Evolutionary conservation across 2,329 filamentous ascomycete species (phyloP).

Genomic region (Coniochaeta ligniaria): DNA sequence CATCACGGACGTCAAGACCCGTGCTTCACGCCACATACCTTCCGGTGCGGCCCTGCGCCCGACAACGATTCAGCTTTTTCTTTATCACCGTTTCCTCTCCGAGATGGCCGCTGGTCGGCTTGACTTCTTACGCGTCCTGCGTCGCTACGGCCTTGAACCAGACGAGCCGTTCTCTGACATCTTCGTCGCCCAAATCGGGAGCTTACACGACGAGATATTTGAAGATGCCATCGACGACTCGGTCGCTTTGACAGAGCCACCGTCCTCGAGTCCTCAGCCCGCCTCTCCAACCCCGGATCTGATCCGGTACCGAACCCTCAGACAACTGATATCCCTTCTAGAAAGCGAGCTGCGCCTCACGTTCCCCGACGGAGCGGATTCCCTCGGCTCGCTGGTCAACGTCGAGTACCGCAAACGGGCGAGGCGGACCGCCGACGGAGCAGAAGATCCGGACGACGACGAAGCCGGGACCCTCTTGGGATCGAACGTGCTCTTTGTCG

Average conservation of each 20-base stretch:
- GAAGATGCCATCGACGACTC: slow-evolving; percentile 32
- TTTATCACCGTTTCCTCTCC: slow-evolving; percentile 82
- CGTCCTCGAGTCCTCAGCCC: neutral
- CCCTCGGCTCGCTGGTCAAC: slow-evolving; percentile 42
- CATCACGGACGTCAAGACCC: slow-evolving; percentile 84
- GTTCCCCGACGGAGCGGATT: slow-evolving; percentile 40
- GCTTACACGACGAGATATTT: slow-evolving; percentile 59
- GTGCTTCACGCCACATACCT: slow-evolving; percentile 57
- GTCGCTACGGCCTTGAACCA: slow-evolving; percentile 63
- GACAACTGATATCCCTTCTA: slow-evolving; percentile 39
- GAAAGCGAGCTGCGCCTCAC: slow-evolving; percentile 40
- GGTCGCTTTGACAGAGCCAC: neutral
- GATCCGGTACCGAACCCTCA: slow-evolving; percentile 40
- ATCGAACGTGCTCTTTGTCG: slow-evolving; percentile 58
- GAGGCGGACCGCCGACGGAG: slow-evolving; percentile 19
- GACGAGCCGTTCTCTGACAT: slow-evolving; percentile 65
- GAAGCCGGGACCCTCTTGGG: slow-evolving; percentile 40
- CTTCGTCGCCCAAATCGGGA: slow-evolving; percentile 70
- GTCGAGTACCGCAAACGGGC: slow-evolving; percentile 46
- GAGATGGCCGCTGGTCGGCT: slow-evolving; percentile 65
- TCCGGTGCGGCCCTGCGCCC: slow-evolving; percentile 60
- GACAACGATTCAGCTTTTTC: slow-evolving; percentile 77
- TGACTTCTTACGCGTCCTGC: slow-evolving; percentile 60
- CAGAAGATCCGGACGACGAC: slow-evolving; percentile 1
- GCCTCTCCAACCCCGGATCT: slow-evolving; percentile 20